A percentile compares a stretch with the other conserved stretches of the same genome.
These are phyloP conservation scores for Malus sylvestris DNA, from an alignment of 306 rosid species.

Conservation along the genomic window DNA sequence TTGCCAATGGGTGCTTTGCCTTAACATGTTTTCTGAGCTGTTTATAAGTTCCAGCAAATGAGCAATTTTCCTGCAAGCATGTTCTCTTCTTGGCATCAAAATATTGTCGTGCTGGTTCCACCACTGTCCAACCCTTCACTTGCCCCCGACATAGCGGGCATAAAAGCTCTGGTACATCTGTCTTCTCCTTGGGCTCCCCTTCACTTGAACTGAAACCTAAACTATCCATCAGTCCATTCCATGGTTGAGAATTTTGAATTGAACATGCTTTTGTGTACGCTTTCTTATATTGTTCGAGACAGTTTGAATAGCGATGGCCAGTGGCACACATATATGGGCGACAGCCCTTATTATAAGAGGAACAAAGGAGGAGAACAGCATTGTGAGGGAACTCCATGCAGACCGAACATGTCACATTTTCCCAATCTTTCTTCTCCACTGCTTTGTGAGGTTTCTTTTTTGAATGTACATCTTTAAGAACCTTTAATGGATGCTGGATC, in stretches of 20 bases:
- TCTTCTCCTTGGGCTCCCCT: constrained; percentile 37
- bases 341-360: constrained; percentile 94
- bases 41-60: constrained; percentile 69
- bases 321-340: constrained; percentile 99
- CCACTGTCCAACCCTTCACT: constrained; percentile 98
- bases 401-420: constrained; percentile 76
- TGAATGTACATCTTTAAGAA: constrained; percentile 30
- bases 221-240: constrained; percentile 17
- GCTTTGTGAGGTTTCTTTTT: constrained; percentile 45
- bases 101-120: constrained; percentile 75
- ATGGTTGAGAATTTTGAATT: constrained; percentile 38
- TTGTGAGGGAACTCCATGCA: constrained; percentile 98
- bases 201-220: constrained; percentile 33
- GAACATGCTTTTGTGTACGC: constrained; percentile 64
- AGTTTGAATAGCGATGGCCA: constrained; percentile 78
- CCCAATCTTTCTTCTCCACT: constrained; percentile 73
- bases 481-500: constrained; percentile 26
- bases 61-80: constrained; percentile 84
- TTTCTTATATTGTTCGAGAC: constrained; percentile 91
- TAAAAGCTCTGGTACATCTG: constrained; percentile 64
- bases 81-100: constrained; percentile 83
- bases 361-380: constrained; percentile 93
- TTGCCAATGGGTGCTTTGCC: constrained; percentile 79
- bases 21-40: constrained; percentile 79
- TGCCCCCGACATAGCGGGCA: constrained; percentile 95